Base-by-base conservation (phyloP, 352 stramenopile species). In the Stephanocyclus meneghinianus region DNA sequence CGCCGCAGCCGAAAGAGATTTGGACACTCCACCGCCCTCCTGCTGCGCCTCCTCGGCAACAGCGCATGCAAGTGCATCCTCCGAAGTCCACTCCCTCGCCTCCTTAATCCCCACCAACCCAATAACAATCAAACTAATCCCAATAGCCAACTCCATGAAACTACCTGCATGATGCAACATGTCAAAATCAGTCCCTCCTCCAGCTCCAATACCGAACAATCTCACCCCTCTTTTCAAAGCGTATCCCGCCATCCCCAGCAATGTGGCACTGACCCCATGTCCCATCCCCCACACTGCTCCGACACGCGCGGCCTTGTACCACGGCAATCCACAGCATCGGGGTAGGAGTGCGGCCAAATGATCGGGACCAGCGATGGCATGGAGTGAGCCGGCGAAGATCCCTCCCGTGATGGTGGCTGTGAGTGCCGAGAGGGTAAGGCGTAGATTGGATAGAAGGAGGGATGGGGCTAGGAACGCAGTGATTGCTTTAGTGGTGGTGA, bases 241-340 rank as follows among this genome's bases (percentile, higher is more conserved):
- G 81, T 90, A 96, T n/a, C 90, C 91, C 59, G 74, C 62, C 35
- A 94, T 50, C 15, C 93, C 92, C 9, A 96, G 73, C n/a, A 94
- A 53, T 3, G 84, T 93, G 2, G 91, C 91, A 44, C 87, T 92
- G 45, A 95, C 64, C 15, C 93, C 93, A 74, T 96, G 93, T 29
- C 93, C 93, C 51, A 95, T 81, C 16, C 93, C 92, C 93, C 93
- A 96, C 0, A 95, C 75, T 3, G 90, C 87, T 63, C 93, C 93
- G 37, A 95, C 90, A 16, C 88, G 70, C 55, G 89, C 83, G 55
- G 90, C 90, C 40, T 82, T 74, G 60, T 93, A 91, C 87, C 90
- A 95, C 56, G 82, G 74, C 74, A 95, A 84, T 71, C 92, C 92
- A 71, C 92, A 91, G 79, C 86, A 95, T 67, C 88, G 56, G 21